Base-by-base conservation (phyloP, 140 eudicot genomes). In the Ambrosia hybrid region DNA sequence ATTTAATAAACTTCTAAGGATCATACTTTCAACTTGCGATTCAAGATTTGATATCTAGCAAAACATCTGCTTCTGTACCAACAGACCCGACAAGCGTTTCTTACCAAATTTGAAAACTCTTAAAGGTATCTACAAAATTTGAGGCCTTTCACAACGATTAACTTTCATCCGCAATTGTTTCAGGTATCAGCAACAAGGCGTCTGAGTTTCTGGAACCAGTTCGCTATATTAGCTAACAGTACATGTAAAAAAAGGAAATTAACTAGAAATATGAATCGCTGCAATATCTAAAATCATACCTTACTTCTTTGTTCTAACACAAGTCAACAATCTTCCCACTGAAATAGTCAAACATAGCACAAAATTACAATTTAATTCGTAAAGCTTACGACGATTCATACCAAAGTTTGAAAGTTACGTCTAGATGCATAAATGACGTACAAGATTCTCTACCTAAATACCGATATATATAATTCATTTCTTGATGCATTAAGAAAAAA, bases 241-340 rank as follows among this genome's bases (percentile, higher is more conserved):
- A 21, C 26, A 55, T 34, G 15, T 10, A 62, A 57, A 43, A 12
- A 9, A 37, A 11, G 10, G 2, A 49, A 10, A 55, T 0, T 15
- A n/a, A 33, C 10, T 11, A 2, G 53, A 36, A 55, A 39, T 53
- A 10, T 12, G 13, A 60, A 48, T 9, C 55, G 37, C 46, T 37
- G 72, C 65, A 65, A 65, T 65, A 57, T 71, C 41, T 7, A 43
- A 58, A 72, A 72, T 39, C 72, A 52, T 53, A 78, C 73, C 77
- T 72, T 59, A 66, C 70, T 46, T 37, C 30, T 57, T 39, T 48
- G 15, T 39, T 36, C 70, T 59, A 3, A 16, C 10, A 58, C 10
- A 51, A 39, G 66, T 79, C 75, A 79, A 57, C 79, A 79, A 61
- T 79, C 83, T 59, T 79, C 83, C 83, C 83, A 79, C 83, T 79